Base-by-base conservation (phyloP, 257 asterid genomes). In the Cynanchum wilfordii region DNA sequence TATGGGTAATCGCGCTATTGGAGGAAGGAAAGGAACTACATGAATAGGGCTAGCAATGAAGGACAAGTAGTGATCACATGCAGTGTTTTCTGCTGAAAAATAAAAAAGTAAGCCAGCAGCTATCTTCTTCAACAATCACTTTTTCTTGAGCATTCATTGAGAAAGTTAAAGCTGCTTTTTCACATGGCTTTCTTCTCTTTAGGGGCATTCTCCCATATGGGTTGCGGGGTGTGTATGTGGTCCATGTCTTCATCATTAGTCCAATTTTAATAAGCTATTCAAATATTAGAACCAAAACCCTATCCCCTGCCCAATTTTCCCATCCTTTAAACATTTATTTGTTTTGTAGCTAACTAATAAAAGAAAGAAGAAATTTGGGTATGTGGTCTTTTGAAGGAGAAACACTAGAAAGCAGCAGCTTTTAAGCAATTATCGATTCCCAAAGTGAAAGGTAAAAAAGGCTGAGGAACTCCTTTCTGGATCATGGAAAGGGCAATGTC, bases 81-180 rank as follows among this genome's bases (percentile, higher is more conserved):
- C 29, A 40, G 1, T 27, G 36, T 42, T 40, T 15, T 66, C 24
- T 13, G 56, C 50, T 7, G 9, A 38, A 38, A 42, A 42, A 7
- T 7, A 8, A 68, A 29, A 45, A 66, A 17, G 42, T 24, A 66
- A 24, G 58, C 17, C 7, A 22, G 44, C 58, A 24, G 10, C 24
- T 57, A 11, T 74, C 56, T 15, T 54, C 68, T 36, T 17, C 58
- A 25, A 22, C 57, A 16, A 25, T 67, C 62, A 42, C 60, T 33
- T 20, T 30, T 44, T 47, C 70, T 67, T 75, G 45, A 27, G 58
- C 73, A 27, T n/a, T 67, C 51, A 2, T 24, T 24, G 1, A 54
- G 24, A 72, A 66, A 66, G 66, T 75, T 56, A 85, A 82, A 82
- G 86, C 81, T 80, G 82, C 67, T 75, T 78, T 76, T 79, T 84